phyloP scores from a whole-genome alignment of 371 early-diverging fungal species.

The Catenaria anguillulae region DNA sequence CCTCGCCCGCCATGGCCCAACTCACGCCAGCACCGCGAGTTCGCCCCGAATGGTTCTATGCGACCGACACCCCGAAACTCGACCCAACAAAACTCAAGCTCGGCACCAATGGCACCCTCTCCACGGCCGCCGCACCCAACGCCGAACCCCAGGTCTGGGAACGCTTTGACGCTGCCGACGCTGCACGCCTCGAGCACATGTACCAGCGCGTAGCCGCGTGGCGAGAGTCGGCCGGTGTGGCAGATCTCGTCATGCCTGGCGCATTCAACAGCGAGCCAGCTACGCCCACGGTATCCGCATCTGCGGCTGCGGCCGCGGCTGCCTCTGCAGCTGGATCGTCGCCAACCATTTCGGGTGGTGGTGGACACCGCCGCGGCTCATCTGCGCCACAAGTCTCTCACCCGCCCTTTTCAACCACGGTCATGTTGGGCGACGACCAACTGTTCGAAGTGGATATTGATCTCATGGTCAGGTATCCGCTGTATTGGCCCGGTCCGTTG shows the following conservation, averaged over 20 bases:
- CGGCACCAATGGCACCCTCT: not conserved
- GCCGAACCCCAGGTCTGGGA: not conserved
- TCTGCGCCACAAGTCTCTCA: not conserved
- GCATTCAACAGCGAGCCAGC: not conserved
- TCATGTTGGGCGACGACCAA: constrained; percentile 51
- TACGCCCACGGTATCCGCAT: not conserved
- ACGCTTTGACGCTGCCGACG: not conserved
- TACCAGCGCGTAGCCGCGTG: not conserved
- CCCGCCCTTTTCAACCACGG: constrained; percentile 7
- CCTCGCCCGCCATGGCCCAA: too few relatives aligned
- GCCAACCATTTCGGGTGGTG: too few relatives aligned
- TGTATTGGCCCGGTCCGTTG: constrained; percentile 68
- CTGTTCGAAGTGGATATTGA: constrained; percentile 58
- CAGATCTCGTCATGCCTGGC: not conserved
- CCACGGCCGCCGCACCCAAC: not conserved
- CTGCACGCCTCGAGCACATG: constrained; percentile 1
- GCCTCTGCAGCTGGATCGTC: too few relatives aligned
- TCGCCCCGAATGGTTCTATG: not conserved
- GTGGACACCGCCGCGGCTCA: not conserved
- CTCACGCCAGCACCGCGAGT: too few relatives aligned
- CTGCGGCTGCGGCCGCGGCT: not conserved
- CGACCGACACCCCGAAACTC: not conserved
- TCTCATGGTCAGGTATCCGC: constrained; percentile 13
- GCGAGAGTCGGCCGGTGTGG: too few relatives aligned
- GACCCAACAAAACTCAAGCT: not conserved